These are phyloP conservation scores for Quercus parvula DNA, from an alignment of 306 rosid genomes.

Conservation along the genomic window DNA sequence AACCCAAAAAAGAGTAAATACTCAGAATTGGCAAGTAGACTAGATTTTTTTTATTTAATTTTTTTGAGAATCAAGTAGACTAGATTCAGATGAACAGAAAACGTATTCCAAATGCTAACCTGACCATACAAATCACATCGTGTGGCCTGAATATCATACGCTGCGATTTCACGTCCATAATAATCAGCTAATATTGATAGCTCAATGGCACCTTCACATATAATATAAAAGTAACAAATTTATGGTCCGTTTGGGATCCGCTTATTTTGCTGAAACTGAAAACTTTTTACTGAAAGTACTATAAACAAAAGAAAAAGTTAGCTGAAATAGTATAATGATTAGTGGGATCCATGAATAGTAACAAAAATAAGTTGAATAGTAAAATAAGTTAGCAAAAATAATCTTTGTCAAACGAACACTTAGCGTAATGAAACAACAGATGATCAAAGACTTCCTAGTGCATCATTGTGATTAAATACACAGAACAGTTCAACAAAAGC, in stretches of 20 bases:
- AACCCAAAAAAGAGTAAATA: conserved; percentile 12
- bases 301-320: too few species aligned
- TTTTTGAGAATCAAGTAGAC: too few species aligned
- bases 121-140: conserved; percentile 96
- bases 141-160: conserved; percentile 89
- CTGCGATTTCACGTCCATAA: conserved; percentile 94
- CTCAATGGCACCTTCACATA: conserved; percentile 83
- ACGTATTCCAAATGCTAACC: conserved; percentile 43
- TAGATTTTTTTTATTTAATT: neutral
- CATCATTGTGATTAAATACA: neutral
- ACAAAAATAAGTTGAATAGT: too few species aligned
- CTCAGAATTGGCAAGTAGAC: conserved; percentile 26
- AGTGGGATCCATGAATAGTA: too few species aligned
- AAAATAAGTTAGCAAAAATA: too few species aligned
- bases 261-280: too few species aligned
- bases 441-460: neutral
- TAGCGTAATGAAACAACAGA: conserved; percentile 9
- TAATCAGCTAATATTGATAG: conserved; percentile 82
- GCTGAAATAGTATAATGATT: too few species aligned
- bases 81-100: conserved; percentile 4
- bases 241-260: neutral
- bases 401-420: too few species aligned
- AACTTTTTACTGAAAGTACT: too few species aligned
- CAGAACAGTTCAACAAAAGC: neutral
- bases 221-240: conserved; percentile 19